Evolutionary conservation across 2,329 filamentous ascomycete species (phyloP).

Genomic region (Aspergillus chevalieri): DNA sequence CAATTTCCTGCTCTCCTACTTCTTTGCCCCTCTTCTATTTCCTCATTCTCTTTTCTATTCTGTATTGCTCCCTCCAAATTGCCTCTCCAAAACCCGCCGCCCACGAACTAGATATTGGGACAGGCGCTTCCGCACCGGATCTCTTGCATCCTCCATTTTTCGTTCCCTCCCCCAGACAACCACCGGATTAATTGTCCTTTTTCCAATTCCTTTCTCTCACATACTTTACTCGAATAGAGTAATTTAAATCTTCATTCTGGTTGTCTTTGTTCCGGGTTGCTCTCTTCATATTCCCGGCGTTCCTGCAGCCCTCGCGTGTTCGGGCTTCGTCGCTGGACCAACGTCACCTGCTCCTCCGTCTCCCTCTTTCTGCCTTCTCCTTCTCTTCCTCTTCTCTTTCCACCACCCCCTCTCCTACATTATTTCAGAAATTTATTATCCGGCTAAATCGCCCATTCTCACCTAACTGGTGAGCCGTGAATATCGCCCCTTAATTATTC

Average conservation of each 20-base stretch:
- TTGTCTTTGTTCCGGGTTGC: constrained; percentile 8
- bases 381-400: constrained; percentile 11
- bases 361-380: constrained; percentile 15
- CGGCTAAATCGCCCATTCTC: background rate
- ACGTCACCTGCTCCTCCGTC: constrained; percentile 24
- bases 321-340: constrained; percentile 27
- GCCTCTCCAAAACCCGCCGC: background rate
- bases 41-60: too few relatives aligned
- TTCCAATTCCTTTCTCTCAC: constrained; percentile 3
- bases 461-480: background rate
- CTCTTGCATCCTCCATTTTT: background rate
- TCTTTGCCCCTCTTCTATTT: constrained; percentile 3
- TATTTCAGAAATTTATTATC: constrained; percentile 5
- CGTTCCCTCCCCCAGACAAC: background rate
- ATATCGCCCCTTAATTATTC: constrained; percentile 2
- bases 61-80: too few relatives aligned
- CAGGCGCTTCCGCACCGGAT: constrained; percentile 3
- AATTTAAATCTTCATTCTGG: constrained; percentile 3
- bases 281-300: constrained; percentile 18
- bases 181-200: constrained; percentile 4
- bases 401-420: constrained; percentile 10
- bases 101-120: constrained; percentile 8
- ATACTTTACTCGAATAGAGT: background rate
- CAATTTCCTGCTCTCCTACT: constrained; percentile 4
- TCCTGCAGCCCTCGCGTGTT: constrained; percentile 27